Evolutionary conservation across 371 early-diverging fungal species (phyloP), one percentile per base, ranked within the genome.

Genomic region (Umbelopsis sp.): DNA sequence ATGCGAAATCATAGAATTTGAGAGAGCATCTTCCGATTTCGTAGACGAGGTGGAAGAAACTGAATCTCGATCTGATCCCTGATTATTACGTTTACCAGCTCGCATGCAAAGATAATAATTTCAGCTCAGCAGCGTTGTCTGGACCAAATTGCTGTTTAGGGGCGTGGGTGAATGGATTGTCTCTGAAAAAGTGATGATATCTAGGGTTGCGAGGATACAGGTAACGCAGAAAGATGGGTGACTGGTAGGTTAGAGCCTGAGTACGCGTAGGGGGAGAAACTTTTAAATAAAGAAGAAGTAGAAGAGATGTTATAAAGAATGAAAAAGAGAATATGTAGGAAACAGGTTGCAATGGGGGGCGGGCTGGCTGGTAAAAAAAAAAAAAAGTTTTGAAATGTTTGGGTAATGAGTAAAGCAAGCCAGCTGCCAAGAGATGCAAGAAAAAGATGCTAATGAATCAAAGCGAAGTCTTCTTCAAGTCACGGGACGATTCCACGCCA

Each of bases 401-500:
- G 18, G 18, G 45, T 14, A 45, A 45, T 18, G 18, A 45, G 45
- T 6, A 45, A 18, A 45, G 20, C n/a, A 48, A 48, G 20, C 16
- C n/a, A 48, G 16, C 48, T 12, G 57, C 57, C 57, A 57, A 57
- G 57, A 57, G 35, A 57, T 57, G 57, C 8, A 14, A 32, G 16
- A 35, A 35, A 29, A 35, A 35, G 35, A 8, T 35, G 29, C 18
- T 57, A 16, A 57, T 4, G 37, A 18, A 57, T 37, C 35, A 3
- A 37, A 29, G 35, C 14, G 18, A 51, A 57, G 57, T 35, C 57
- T 37, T 57, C 18, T 35, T 57, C 57, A 35, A 57, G 29, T 57
- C 57, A 57, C 57, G 57, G n/a, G 57, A 57, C 57, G 57, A 57
- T 57, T 41, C 57, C 57, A 57, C 57, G 57, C 57, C 57, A 57